Conservation (phyloP, 768 basidiomycete genomes). For the Termitomyces sp. region DNA sequence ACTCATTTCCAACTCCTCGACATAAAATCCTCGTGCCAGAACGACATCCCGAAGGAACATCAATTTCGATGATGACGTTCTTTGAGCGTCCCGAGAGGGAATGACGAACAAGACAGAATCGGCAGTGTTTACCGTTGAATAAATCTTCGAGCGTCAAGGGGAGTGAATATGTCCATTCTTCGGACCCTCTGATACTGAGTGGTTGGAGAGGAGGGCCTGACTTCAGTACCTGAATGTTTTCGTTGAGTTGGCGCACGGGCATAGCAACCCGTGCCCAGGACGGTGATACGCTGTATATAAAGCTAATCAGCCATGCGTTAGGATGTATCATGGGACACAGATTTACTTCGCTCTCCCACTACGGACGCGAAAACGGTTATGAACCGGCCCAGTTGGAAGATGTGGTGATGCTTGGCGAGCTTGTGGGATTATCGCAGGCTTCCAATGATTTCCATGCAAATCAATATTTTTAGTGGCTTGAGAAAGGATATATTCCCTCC, state of each 20-base stretch:
- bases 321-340: neutral
- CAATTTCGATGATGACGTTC: conserved; percentile 54
- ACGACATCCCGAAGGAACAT: conserved; percentile 59
- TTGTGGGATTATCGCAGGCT: neutral
- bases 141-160: conserved; percentile 60
- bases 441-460: neutral
- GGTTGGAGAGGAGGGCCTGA: conserved; percentile 34
- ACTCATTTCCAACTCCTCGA: conserved; percentile 64
- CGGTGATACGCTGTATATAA: neutral
- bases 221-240: conserved; percentile 1
- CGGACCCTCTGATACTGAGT: conserved; percentile 37
- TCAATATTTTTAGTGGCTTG: neutral
- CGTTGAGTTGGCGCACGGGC: neutral
- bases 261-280: neutral
- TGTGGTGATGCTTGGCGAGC: neutral
- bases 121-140: conserved; percentile 49
- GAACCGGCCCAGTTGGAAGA: neutral
- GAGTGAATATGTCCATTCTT: conserved; percentile 69
- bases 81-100: conserved; percentile 45
- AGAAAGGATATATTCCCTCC: neutral
- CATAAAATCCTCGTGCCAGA: conserved; percentile 58
- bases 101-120: conserved; percentile 57
- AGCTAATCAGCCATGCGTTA: neutral
- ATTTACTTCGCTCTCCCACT: neutral
- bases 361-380: neutral